Evolutionary conservation across 2,329 filamentous ascomycete genomes (phyloP).

Genomic region (Pseudogymnoascus sp.): DNA sequence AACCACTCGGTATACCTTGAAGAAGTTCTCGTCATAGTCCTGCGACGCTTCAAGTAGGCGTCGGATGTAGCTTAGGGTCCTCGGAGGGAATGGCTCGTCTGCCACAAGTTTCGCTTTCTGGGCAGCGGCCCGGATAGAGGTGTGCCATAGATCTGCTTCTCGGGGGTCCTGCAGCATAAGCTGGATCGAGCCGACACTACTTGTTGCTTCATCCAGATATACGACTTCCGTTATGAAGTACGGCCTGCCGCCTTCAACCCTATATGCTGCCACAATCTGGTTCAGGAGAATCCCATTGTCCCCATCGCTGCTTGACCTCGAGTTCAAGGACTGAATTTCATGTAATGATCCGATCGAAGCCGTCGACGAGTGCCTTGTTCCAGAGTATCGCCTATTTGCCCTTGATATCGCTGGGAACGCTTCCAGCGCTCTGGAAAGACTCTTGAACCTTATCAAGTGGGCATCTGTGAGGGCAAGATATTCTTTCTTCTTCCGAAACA

Average conservation of each 20-base stretch:
- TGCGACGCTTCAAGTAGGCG: conserved; percentile 56
- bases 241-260: conserved; percentile 58
- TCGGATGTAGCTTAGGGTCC: conserved; percentile 54
- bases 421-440: conserved; percentile 56
- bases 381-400: conserved; percentile 30
- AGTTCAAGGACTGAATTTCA: conserved; percentile 49
- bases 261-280: conserved; percentile 60
- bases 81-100: conserved; percentile 45
- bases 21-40: conserved; percentile 61
- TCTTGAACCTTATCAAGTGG: conserved; percentile 62
- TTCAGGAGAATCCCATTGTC: conserved; percentile 50
- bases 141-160: conserved; percentile 59
- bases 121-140: conserved; percentile 52
- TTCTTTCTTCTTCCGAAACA: conserved; percentile 67
- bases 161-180: conserved; percentile 57
- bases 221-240: conserved; percentile 62
- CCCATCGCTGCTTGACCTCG: conserved; percentile 42
- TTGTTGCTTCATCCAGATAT: conserved; percentile 57
- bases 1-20: conserved; percentile 62
- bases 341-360: conserved; percentile 54
- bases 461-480: conserved; percentile 65
- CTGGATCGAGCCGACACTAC: conserved; percentile 54
- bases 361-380: conserved; percentile 48
- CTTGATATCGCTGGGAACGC: conserved; percentile 46
- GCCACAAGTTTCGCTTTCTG: conserved; percentile 46